Evolutionary conservation across 2,329 filamentous ascomycete genomes (phyloP), one percentile per base, ranked within the genome.

Genomic region (Dactylonectria estremocensis): DNA sequence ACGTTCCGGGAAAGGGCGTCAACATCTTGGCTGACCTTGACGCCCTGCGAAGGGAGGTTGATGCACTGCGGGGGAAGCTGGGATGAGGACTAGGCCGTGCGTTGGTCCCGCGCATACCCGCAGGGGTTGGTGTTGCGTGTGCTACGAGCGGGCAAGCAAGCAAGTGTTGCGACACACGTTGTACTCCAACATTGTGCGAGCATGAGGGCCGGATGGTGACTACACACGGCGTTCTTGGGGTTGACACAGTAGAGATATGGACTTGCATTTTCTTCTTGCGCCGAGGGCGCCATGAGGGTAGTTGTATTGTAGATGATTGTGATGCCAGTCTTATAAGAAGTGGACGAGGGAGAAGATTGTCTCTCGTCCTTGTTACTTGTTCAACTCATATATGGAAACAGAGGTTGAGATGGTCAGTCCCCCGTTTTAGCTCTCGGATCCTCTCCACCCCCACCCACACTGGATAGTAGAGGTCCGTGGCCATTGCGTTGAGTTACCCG

Each of bases 1-100:
- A 69, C 35, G 70, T 75, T 59, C 10, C 74, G 18, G 77, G 80
- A 72, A 77, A 83, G 76, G 77, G 83, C 64, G 71, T 82, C 48
- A 88, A 93, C 75, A 93, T 95, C 66, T 80, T 95, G 71, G 92
- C 92, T 1, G 92, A 95, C 77, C 80, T 95, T 62, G 88, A 89
- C 53, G 90, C 90, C 22, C 80, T 95, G 69, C 92, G 94, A 80
- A 87, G 88, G 76, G 93, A 95, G 76, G 92, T 95, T 45, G 92
- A 95, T 80, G 92, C 89, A 4, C 76, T 92, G 50, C 76, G 80
- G 59, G 81, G 80, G 20, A 77, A 80, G 71, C 40, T 79, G 50
- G 67, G 67, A 31, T 79, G 71, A 78, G 16, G 37, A 8, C 14
- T 43, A 64, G n/a, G 54, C 57, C 28, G 48, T 37, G 50, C 63